Evolutionary conservation across 805 yeast genomes (phyloP).

Genomic region (Candida gorgasii): DNA sequence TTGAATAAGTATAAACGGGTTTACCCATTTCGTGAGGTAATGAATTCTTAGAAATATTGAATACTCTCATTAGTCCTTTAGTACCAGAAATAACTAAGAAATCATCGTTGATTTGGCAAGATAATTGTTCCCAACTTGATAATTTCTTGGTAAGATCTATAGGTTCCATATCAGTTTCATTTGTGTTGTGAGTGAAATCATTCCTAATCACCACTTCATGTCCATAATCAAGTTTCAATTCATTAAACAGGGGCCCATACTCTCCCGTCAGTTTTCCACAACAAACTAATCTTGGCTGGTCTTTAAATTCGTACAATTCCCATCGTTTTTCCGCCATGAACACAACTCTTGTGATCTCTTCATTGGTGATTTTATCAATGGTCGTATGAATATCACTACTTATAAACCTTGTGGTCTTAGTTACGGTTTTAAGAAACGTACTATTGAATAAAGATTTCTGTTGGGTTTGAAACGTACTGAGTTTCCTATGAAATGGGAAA

Average conservation of each 20-base stretch:
- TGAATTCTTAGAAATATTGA: slow-evolving; percentile 44
- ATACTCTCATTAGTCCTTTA: slow-evolving; percentile 66
- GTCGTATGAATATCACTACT: slow-evolving; percentile 33
- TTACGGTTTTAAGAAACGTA: slow-evolving; percentile 18
- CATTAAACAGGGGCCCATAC: slow-evolving; percentile 53
- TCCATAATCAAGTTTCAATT: slow-evolving; percentile 26
- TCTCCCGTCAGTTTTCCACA: slow-evolving; percentile 73
- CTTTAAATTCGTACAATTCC: slow-evolving; percentile 61
- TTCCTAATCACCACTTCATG: slow-evolving; percentile 29
- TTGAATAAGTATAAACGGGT: slow-evolving; percentile 66
- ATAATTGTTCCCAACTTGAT: slow-evolving; percentile 58
- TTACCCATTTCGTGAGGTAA: slow-evolving; percentile 47
- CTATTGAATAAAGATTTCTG: slow-evolving; percentile 42
- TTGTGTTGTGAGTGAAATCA: slow-evolving; percentile 23
- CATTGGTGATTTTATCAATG: slow-evolving; percentile 40
- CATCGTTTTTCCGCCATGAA: slow-evolving; percentile 67
- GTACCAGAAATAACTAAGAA: slow-evolving; percentile 71
- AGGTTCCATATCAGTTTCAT: slow-evolving; percentile 14
- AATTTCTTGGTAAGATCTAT: slow-evolving; percentile 36
- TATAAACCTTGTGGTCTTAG: slow-evolving; percentile 30
- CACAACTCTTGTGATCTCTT: slow-evolving; percentile 64
- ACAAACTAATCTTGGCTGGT: slow-evolving; percentile 56
- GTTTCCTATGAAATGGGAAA: slow-evolving; percentile 77
- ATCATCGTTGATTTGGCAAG: slow-evolving; percentile 58
- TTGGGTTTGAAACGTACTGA: slow-evolving; percentile 53